phyloP scores from a whole-genome alignment of 163 green algal genomes.

The Scenedesmus sp. region DNA sequence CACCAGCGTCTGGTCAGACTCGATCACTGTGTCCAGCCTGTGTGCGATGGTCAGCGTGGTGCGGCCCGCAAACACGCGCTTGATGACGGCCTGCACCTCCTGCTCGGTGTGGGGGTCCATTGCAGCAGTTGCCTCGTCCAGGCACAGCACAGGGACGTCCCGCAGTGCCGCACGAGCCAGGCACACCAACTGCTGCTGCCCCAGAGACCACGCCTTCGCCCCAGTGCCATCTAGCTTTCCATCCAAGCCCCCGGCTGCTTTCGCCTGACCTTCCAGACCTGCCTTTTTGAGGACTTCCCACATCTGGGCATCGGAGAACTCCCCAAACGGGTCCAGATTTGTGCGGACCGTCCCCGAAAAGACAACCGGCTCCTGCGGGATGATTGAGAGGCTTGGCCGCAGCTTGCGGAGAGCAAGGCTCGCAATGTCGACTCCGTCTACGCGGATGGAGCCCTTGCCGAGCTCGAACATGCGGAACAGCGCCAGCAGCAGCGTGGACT shows the following conservation, averaged over 20 bases:
- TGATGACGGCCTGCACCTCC: constrained; percentile 66
- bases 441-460: constrained; percentile 38
- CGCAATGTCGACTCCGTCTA: constrained; percentile 56
- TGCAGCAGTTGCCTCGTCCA: constrained; percentile 73
- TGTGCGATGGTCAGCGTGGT: constrained; percentile 75
- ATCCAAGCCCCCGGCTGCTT: constrained; percentile 66
- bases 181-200: constrained; percentile 73
- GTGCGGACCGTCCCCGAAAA: constrained; percentile 58
- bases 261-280: constrained; percentile 66
- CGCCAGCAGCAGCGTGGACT: constrained; percentile 62
- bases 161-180: constrained; percentile 60
- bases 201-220: constrained; percentile 69
- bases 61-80: constrained; percentile 65
- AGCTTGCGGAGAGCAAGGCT: constrained; percentile 40
- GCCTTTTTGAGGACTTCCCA: constrained; percentile 72
- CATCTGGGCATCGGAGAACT: constrained; percentile 66
- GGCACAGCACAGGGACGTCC: constrained; percentile 65
- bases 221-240: constrained; percentile 72
- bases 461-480: constrained; percentile 65
- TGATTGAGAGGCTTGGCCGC: constrained; percentile 38
- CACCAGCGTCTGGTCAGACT: constrained; percentile 67
- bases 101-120: constrained; percentile 73
- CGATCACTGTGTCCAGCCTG: constrained; percentile 70
- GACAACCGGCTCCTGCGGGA: constrained; percentile 60
- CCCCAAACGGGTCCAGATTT: constrained; percentile 62